These are phyloP conservation scores for Scedosporium dehoogii DNA, from an alignment of 2,329 filamentous ascomycete genomes.

Conservation along the genomic window DNA sequence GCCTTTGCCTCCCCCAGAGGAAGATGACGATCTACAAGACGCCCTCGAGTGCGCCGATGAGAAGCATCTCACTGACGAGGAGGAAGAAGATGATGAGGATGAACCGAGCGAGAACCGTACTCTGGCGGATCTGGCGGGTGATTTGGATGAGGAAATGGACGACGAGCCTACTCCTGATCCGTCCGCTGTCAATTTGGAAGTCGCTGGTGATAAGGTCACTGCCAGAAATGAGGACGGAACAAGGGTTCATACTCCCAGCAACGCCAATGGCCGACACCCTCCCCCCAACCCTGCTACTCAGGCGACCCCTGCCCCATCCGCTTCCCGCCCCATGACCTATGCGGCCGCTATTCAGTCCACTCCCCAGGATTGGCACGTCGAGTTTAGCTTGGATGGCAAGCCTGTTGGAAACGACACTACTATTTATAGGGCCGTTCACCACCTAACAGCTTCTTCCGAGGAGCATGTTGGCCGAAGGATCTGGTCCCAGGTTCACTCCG, in stretches of 20 bases:
- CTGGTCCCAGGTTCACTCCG: constrained; percentile 82
- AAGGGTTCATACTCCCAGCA: constrained; percentile 70
- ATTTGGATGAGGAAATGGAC: constrained; percentile 76
- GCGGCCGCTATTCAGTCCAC: constrained; percentile 70
- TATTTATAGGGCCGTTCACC: constrained; percentile 89
- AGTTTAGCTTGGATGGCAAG: constrained; percentile 81
- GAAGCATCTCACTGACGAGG: constrained; percentile 66
- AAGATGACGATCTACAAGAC: constrained; percentile 54
- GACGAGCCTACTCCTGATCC: constrained; percentile 56
- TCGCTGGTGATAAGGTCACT: constrained; percentile 79
- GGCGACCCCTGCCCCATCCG: constrained; percentile 43
- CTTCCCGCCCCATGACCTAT: constrained; percentile 63
- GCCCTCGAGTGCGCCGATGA: constrained; percentile 90
- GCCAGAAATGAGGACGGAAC: constrained; percentile 89
- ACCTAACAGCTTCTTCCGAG: constrained; percentile 36
- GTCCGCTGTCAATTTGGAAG: constrained; percentile 83
- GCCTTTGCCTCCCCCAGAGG: constrained; percentile 41
- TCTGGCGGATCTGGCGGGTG: constrained; percentile 81
- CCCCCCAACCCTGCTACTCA: constrained; percentile 30
- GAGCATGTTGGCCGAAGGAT: constrained; percentile 67
- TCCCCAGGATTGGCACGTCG: constrained; percentile 93
- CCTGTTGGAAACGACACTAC: constrained; percentile 85
- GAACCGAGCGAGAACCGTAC: constrained; percentile 30
- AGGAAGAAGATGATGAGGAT: constrained; percentile 47
- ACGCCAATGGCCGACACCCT: constrained; percentile 32